Conservation (phyloP, 208 protist species). For the Crithidia expoeki region DNA sequence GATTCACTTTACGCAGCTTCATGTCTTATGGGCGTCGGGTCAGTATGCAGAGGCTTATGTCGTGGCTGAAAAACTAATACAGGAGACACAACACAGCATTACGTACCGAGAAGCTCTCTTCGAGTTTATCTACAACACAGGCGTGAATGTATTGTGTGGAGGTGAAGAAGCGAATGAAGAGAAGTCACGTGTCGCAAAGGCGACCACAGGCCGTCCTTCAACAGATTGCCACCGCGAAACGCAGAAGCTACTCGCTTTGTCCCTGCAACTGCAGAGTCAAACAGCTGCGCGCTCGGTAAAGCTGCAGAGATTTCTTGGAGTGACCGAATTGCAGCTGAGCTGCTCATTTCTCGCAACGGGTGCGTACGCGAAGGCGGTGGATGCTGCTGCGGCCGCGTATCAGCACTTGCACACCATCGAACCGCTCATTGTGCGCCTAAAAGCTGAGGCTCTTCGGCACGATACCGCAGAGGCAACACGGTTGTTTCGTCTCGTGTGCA, state of each 20-base stretch:
- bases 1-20: constrained; percentile 59
- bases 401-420: constrained; percentile 38
- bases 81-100: constrained; percentile 17
- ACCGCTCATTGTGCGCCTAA: constrained; percentile 32
- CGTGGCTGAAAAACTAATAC: constrained; percentile 28
- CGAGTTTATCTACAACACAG: constrained; percentile 61
- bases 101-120: constrained; percentile 59
- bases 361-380: constrained; percentile 18
- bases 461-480: neutral
- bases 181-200: neutral
- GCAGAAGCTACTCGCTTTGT: constrained; percentile 34
- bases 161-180: neutral
- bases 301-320: constrained; percentile 32
- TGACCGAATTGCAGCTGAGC: constrained; percentile 39
- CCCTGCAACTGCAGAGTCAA: constrained; percentile 25
- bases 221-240: neutral
- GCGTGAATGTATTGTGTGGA: constrained; percentile 3
- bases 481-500: constrained; percentile 4
- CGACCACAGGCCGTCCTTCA: neutral
- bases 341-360: constrained; percentile 23
- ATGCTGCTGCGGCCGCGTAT: constrained; percentile 4
- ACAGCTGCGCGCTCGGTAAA: neutral
- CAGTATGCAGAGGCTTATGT: constrained; percentile 23
- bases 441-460: constrained; percentile 17
- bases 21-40: constrained; percentile 38